Percentiles rank a stretch among this genome's conserved stretches.
Conservation (phyloP, 768 basidiomycete species). For the Phlebiopsis flavidoalba region DNA sequence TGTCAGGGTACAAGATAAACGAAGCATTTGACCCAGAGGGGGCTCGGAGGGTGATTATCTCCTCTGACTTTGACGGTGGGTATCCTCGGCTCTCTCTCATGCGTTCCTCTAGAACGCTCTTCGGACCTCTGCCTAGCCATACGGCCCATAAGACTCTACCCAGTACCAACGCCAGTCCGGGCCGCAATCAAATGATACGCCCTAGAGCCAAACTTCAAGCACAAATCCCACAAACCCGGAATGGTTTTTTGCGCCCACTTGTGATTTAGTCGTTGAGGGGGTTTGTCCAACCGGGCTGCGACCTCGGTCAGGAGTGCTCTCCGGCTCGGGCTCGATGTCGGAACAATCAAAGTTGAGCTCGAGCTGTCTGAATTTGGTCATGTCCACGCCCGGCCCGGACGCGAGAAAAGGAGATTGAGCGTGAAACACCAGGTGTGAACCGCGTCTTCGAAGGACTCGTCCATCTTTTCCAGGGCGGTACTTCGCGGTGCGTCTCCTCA, state of each 20-base stretch:
- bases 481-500: conserved; percentile 8
- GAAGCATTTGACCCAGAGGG: background rate
- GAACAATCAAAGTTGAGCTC: conserved; percentile 1
- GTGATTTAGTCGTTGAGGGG: background rate
- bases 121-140: conserved; percentile 77
- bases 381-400: background rate
- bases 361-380: background rate
- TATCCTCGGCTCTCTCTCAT: too few species aligned
- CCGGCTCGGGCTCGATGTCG: conserved; percentile 2
- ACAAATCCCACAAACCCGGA: conserved; percentile 37
- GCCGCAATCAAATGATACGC: too few species aligned
- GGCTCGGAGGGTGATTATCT: background rate
- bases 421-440: conserved; percentile 17
- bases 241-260: conserved; percentile 12
- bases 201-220: conserved; percentile 79
- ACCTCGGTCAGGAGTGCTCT: conserved; percentile 4
- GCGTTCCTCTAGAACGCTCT: conserved; percentile 55
- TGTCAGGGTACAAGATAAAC: background rate
- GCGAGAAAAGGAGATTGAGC: conserved; percentile 4
- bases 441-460: conserved; percentile 22
- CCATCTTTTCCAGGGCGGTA: conserved; percentile 9
- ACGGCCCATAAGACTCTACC: conserved; percentile 75
- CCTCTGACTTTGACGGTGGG: conserved; percentile 6
- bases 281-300: background rate
- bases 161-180: too few species aligned